Percentiles rank a stretch among this genome's conserved stretches.
These are phyloP conservation scores for Rhizopus arrhizus DNA, from an alignment of 371 early-diverging fungal genomes.

Conservation along the genomic window DNA sequence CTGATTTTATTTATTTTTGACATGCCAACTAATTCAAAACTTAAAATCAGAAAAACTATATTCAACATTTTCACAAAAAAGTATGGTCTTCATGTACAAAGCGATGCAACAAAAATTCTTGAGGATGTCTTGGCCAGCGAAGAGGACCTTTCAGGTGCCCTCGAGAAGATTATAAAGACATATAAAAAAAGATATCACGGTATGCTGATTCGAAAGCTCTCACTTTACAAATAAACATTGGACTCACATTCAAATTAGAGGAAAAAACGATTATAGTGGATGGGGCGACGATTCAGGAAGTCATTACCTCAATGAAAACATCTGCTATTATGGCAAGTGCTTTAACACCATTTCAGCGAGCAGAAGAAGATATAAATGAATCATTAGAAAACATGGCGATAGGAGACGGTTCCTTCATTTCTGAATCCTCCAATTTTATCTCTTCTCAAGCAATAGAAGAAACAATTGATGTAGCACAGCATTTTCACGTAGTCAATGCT, in stretches of 20 bases:
- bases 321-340: constrained; percentile 31
- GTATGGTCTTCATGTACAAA: constrained; percentile 70
- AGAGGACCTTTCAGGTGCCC: constrained; percentile 42
- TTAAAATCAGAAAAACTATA: constrained; percentile 30
- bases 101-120: constrained; percentile 69
- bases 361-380: constrained; percentile 30
- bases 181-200: constrained; percentile 54
- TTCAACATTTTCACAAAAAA: constrained; percentile 65
- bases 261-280: constrained; percentile 36
- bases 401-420: constrained; percentile 9
- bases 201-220: constrained; percentile 1
- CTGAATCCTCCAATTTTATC: neutral
- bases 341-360: constrained; percentile 30
- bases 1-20: neutral
- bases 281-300: constrained; percentile 32
- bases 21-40: constrained; percentile 20
- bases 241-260: constrained; percentile 4
- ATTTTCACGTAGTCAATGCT: constrained; percentile 75
- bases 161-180: constrained; percentile 68
- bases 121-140: constrained; percentile 47
- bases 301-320: constrained; percentile 28
- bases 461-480: constrained; percentile 55
- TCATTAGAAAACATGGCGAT: constrained; percentile 40
- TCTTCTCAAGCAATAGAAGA: constrained; percentile 24
- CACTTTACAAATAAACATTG: neutral